A percentile compares a stretch with the other conserved stretches of the same genome.
Conservation (phyloP, 176 grass and related monocot genomes). For the Coix lacrymajobi region DNA sequence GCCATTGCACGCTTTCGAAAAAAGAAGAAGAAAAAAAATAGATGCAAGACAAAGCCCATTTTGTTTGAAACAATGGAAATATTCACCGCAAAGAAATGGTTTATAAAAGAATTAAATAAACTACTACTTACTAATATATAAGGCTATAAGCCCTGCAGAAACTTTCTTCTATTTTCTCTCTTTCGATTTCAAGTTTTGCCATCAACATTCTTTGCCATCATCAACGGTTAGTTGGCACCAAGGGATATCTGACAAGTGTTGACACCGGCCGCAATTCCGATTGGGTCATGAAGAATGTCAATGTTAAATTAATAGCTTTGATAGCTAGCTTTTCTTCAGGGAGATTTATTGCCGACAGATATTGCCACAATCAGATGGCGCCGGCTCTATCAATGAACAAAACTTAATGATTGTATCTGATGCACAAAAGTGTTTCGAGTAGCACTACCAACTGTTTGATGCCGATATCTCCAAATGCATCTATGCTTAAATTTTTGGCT, state of each 20-base stretch:
- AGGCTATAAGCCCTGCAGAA: not conserved
- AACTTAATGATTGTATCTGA: not conserved
- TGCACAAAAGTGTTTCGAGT: not conserved
- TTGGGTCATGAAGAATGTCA: constrained; percentile 6
- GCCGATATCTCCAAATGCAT: not conserved
- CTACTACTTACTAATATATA: too few species aligned
- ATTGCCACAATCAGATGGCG: not conserved
- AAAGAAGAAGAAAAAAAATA: too few species aligned
- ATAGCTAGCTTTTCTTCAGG: not conserved
- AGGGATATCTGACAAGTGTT: not conserved
- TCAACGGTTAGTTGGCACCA: not conserved
- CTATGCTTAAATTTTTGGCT: not conserved
- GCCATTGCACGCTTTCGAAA: too few species aligned
- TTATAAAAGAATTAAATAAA: not conserved
- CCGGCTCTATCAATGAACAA: not conserved
- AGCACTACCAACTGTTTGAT: not conserved
- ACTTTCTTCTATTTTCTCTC: not conserved
- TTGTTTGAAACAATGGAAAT: not conserved
- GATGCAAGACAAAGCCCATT: not conserved
- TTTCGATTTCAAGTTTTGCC: not conserved
- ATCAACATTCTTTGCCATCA: constrained; percentile 3
- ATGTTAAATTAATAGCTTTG: constrained; percentile 4
- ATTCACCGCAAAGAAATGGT: not conserved
- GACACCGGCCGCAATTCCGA: constrained; percentile 7
- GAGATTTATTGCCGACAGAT: not conserved